Evolutionary conservation across 257 asterid species (phyloP).

Genomic region (Hygrophila difformis): DNA sequence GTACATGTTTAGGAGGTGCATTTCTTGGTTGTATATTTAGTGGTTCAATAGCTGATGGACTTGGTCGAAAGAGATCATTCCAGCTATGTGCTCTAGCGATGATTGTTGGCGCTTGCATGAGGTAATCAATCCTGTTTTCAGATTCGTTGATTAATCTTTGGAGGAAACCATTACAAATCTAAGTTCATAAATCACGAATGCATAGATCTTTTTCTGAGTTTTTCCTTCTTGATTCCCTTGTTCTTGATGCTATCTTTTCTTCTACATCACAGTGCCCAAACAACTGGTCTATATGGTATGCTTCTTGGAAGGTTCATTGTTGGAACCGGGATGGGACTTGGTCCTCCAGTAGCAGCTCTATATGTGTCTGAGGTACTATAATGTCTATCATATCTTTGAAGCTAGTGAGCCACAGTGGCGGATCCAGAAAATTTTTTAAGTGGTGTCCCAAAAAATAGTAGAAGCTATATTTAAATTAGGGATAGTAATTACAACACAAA

Average conservation of each 20-base stretch:
- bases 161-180: background rate
- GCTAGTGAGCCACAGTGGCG: no score
- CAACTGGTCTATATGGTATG: slow-evolving; percentile 75
- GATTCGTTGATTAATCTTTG: slow-evolving; percentile 7
- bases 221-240: background rate
- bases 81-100: slow-evolving; percentile 88
- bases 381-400: background rate
- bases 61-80: slow-evolving; percentile 79
- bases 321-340: slow-evolving; percentile 92
- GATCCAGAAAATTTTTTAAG: no score
- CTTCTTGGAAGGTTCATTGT: slow-evolving; percentile 86
- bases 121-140: slow-evolving; percentile 28
- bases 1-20: slow-evolving; percentile 88
- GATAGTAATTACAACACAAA: no score
- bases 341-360: slow-evolving; percentile 93
- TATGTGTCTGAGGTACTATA: slow-evolving; percentile 79
- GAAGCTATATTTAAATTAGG: no score
- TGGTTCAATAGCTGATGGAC: slow-evolving; percentile 74
- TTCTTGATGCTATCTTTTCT: slow-evolving; percentile 1
- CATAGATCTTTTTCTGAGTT: no score
- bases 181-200: slow-evolving; percentile 3
- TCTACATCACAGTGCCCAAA: slow-evolving; percentile 50
- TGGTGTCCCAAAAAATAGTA: no score
- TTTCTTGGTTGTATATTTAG: slow-evolving; percentile 76
- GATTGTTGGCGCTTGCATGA: slow-evolving; percentile 75